Percentiles rank a stretch among this genome's conserved stretches.
Conservation (phyloP, 2,329 filamentous ascomycete species). For the Diaporthe sp. region DNA sequence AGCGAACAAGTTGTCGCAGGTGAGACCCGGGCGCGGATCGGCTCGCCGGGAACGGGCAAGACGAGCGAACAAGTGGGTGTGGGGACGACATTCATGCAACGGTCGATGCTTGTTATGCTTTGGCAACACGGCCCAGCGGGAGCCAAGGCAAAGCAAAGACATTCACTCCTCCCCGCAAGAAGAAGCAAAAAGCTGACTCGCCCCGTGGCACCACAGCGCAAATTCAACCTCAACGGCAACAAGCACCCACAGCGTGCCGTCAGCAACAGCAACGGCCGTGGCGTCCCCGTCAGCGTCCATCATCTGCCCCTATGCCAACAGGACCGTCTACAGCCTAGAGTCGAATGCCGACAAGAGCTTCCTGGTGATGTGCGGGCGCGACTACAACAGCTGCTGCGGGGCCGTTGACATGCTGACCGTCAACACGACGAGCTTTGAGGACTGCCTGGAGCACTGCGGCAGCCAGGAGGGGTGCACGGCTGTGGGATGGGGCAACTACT, state of each 20-base stretch:
- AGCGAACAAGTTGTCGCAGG: neutral
- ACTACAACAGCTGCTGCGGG: slow-evolving; percentile 51
- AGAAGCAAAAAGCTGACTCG: slow-evolving; percentile 13
- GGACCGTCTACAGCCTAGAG: slow-evolving; percentile 49
- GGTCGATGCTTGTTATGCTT: neutral
- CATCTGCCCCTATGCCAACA: slow-evolving; percentile 52
- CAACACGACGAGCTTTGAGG: slow-evolving; percentile 47
- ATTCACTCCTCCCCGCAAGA: neutral
- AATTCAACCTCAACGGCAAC: slow-evolving; percentile 13
- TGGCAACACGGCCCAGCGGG: neutral
- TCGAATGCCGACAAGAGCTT: slow-evolving; percentile 44
- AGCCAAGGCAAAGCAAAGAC: neutral
- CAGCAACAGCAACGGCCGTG: slow-evolving; percentile 39
- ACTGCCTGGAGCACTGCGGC: slow-evolving; percentile 52
- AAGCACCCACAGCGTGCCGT: slow-evolving; percentile 34
- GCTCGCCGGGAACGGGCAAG: neutral
- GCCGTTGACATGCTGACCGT: slow-evolving; percentile 48
- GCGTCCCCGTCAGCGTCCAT: slow-evolving; percentile 35
- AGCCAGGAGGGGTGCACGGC: slow-evolving; percentile 48
- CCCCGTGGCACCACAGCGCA: neutral
- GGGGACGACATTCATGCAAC: slow-evolving; percentile 16
- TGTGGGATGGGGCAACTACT: slow-evolving; percentile 53
- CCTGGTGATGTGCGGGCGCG: slow-evolving; percentile 52
- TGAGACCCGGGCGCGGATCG: slow-evolving; percentile 23
- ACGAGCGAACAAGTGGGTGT: slow-evolving; percentile 6